Evolutionary conservation across 768 basidiomycete genomes (phyloP).

Genomic region (Gloeostereum incarnatum): DNA sequence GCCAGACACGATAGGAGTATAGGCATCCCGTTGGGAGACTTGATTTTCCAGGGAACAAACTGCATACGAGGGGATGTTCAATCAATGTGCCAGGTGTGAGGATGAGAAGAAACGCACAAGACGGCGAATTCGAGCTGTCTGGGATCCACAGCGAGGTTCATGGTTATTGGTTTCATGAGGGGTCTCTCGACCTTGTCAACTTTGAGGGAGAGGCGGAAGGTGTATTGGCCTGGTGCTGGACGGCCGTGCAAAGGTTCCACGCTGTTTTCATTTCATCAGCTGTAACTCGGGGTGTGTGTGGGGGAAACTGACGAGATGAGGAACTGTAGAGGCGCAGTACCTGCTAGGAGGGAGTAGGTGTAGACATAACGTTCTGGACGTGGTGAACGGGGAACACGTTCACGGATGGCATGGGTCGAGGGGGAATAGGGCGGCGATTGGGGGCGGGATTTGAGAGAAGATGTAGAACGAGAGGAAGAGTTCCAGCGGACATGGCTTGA

Average conservation of each 20-base stretch:
- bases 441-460: slow-evolving; percentile 12
- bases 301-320: slow-evolving; percentile 36
- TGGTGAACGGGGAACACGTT: slow-evolving; percentile 8
- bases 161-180: slow-evolving; percentile 34
- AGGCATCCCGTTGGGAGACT: slow-evolving; percentile 44
- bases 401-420: slow-evolving; percentile 6
- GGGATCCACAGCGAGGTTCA: slow-evolving; percentile 44
- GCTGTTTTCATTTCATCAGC: neutral
- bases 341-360: slow-evolving; percentile 38
- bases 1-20: slow-evolving; percentile 55
- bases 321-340: slow-evolving; percentile 35
- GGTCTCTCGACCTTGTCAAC: slow-evolving; percentile 45
- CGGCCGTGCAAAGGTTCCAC: slow-evolving; percentile 6
- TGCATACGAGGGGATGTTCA: slow-evolving; percentile 11
- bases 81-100: neutral
- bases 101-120: slow-evolving; percentile 30
- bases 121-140: slow-evolving; percentile 47
- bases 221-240: slow-evolving; percentile 31
- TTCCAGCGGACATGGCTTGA: slow-evolving; percentile 15
- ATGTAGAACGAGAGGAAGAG: slow-evolving; percentile 11
- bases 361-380: slow-evolving; percentile 39
- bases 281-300: neutral
- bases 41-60: slow-evolving; percentile 51
- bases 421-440: slow-evolving; percentile 2
- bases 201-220: slow-evolving; percentile 45